These are phyloP conservation scores for Zasmidium cellare DNA, from an alignment of 2,329 filamentous ascomycete genomes.

Conservation along the genomic window DNA sequence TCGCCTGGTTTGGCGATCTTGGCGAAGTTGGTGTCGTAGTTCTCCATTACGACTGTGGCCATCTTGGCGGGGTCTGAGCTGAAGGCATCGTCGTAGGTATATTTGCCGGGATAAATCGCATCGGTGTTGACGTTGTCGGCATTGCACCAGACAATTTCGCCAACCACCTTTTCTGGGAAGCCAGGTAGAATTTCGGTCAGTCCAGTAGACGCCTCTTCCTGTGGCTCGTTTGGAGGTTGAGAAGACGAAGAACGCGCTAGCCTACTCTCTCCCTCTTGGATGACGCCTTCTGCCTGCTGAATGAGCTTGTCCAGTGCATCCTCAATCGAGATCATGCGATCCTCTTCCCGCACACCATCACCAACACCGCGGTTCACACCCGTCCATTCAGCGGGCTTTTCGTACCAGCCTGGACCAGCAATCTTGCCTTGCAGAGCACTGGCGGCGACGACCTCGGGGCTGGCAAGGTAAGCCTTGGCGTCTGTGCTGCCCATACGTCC, in stretches of 20 bases:
- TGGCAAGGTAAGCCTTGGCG: conserved; percentile 82
- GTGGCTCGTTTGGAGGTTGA: conserved; percentile 32
- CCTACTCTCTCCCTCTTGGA: conserved; percentile 55
- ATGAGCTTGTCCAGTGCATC: conserved; percentile 73
- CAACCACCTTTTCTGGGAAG: conserved; percentile 78
- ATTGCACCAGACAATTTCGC: conserved; percentile 87
- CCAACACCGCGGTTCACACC: conserved; percentile 72
- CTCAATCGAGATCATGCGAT: conserved; percentile 66
- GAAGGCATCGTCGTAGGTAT: conserved; percentile 88
- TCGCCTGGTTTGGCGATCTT: conserved; percentile 66
- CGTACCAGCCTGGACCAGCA: conserved; percentile 74
- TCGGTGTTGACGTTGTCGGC: conserved; percentile 89
- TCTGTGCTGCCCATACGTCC: conserved; percentile 82
- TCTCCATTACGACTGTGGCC: conserved; percentile 89
- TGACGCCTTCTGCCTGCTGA: conserved; percentile 64
- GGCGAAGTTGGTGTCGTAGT: conserved; percentile 78
- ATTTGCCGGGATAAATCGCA: conserved; percentile 86
- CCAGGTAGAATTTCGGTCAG: conserved; percentile 75
- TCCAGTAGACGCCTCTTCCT: conserved; percentile 34
- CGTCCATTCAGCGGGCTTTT: conserved; percentile 66
- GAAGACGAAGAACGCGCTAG: conserved; percentile 35
- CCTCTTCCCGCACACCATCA: conserved; percentile 63
- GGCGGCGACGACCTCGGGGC: conserved; percentile 88
- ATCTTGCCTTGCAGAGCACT: conserved; percentile 76
- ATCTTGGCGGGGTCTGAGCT: conserved; percentile 72